These are phyloP conservation scores for Trichoderma gracile DNA, from an alignment of 2,329 filamentous ascomycete genomes.

Conservation along the genomic window DNA sequence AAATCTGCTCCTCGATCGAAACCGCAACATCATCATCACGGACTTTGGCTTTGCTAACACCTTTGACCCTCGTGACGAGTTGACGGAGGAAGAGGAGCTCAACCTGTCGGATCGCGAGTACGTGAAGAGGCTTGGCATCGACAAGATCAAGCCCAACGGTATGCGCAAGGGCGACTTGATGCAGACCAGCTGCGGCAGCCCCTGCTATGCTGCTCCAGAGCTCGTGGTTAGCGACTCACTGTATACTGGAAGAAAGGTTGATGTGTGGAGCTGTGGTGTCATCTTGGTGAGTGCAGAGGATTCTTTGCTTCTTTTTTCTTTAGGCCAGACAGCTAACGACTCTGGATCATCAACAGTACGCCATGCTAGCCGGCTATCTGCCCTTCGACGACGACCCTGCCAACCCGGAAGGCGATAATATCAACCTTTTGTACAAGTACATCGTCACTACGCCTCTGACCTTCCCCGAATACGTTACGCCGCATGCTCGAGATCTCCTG, in stretches of 20 bases:
- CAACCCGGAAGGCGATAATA: conserved; percentile 98
- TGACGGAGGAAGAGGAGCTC: conserved; percentile 86
- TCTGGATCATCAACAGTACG: conserved; percentile 67
- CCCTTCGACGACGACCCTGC: conserved; percentile 98
- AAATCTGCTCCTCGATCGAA: conserved; percentile 90
- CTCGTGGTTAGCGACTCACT: conserved; percentile 95
- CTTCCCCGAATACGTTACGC: conserved; percentile 98
- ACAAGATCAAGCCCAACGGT: conserved; percentile 73
- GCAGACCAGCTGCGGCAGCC: conserved; percentile 98
- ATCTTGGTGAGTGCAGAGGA: conserved; percentile 75
- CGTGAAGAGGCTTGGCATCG: conserved; percentile 82
- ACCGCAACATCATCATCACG: conserved; percentile 98
- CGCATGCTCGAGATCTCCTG: conserved; percentile 88
- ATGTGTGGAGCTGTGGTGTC: conserved; percentile 99
- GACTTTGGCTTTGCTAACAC: conserved; percentile 99
- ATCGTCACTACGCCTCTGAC: conserved; percentile 96
- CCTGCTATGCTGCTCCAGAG: conserved; percentile 95
- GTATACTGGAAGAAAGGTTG: conserved; percentile 96
- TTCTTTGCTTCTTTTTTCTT: not conserved
- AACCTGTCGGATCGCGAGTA: conserved; percentile 84
- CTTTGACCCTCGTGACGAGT: conserved; percentile 84
- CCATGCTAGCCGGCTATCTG: conserved; percentile 96
- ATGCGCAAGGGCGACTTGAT: conserved; percentile 88
- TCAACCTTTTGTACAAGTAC: conserved; percentile 98
- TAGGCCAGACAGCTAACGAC: not conserved